Conservation (phyloP, 805 yeast genomes). For the Yarrowia hollandica region DNA sequence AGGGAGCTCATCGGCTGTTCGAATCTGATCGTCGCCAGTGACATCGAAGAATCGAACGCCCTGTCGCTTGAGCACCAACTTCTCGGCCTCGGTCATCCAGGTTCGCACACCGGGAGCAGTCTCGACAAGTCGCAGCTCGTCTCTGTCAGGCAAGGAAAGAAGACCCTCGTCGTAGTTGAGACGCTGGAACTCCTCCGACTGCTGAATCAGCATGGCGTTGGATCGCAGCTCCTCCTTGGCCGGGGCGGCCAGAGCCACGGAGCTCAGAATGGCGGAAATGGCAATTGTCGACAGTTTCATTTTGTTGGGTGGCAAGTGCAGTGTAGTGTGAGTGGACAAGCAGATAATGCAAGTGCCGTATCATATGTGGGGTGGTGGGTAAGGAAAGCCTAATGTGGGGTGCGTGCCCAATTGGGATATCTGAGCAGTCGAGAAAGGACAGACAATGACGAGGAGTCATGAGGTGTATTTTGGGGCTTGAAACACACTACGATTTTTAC, state of each 20-base stretch:
- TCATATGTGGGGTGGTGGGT: slow-evolving; percentile 16
- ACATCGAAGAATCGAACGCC: slow-evolving; percentile 65
- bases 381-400: background rate
- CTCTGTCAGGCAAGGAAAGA: slow-evolving; percentile 18
- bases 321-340: slow-evolving; percentile 2
- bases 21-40: slow-evolving; percentile 46
- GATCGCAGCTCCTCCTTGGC: slow-evolving; percentile 1
- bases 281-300: slow-evolving; percentile 9
- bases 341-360: slow-evolving; percentile 14
- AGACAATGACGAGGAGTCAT: too few relatives aligned
- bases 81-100: slow-evolving; percentile 47
- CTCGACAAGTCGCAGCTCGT: slow-evolving; percentile 32
- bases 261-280: slow-evolving; percentile 7
- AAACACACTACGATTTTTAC: too few relatives aligned
- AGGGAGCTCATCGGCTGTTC: slow-evolving; percentile 26
- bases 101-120: slow-evolving; percentile 26
- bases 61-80: slow-evolving; percentile 46
- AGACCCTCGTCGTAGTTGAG: slow-evolving; percentile 28
- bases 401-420: background rate
- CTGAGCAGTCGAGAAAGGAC: too few relatives aligned
- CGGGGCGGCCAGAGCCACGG: slow-evolving; percentile 9
- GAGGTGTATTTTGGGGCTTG: too few relatives aligned
- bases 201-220: slow-evolving; percentile 22
- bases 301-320: background rate
- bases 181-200: slow-evolving; percentile 21